phyloP scores from a whole-genome alignment of 192 early-diverging fungal genomes.

The Backusella westeae region DNA sequence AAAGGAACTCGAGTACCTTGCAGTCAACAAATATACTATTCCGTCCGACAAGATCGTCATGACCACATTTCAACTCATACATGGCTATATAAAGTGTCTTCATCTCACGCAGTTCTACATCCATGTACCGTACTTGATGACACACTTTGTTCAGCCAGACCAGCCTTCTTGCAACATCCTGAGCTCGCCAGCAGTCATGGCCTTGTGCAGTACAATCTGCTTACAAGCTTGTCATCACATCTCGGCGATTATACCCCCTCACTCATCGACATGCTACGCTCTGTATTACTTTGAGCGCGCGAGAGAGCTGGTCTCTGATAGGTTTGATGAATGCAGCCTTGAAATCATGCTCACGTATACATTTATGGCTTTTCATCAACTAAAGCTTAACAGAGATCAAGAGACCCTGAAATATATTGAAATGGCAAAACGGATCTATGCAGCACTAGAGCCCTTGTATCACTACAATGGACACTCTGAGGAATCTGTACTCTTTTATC shows the following conservation, averaged over 20 bases:
- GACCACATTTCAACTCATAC: neutral
- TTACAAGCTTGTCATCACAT: too few species aligned
- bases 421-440: neutral
- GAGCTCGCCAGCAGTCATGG: too few species aligned
- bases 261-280: too few species aligned
- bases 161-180: too few species aligned
- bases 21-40: too few species aligned
- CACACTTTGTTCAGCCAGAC: neutral
- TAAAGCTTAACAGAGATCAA: neutral
- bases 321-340: neutral
- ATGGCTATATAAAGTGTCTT: neutral
- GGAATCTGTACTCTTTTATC: neutral
- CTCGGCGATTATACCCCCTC: too few species aligned
- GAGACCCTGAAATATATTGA: neutral
- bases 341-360: neutral
- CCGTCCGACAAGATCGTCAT: neutral
- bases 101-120: neutral
- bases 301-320: neutral
- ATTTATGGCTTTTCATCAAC: neutral
- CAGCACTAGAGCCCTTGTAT: neutral
- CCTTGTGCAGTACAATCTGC: too few species aligned
- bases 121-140: conserved; percentile 10
- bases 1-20: neutral
- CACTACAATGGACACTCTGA: neutral
- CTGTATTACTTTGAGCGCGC: too few species aligned